Evolutionary conservation across 2,329 filamentous ascomycete species (phyloP), one percentile per base, ranked within the genome.

Genomic region (Fusarium sp.): DNA sequence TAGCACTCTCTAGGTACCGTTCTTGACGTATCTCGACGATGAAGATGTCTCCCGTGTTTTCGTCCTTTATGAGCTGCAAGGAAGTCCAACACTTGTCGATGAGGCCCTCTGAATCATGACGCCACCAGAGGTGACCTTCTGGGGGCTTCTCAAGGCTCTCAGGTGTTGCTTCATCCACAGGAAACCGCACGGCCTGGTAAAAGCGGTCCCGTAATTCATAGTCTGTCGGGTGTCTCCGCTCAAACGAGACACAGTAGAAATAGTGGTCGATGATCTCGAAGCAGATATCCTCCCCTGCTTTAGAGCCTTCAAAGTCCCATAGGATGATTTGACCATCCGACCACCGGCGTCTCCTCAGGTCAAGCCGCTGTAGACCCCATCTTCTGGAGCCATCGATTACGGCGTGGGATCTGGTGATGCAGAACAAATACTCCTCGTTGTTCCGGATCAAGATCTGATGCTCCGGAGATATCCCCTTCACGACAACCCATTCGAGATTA

Each of bases 11-110:
- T 0, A 73, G 70, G 8, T 85, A 85, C 90, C 91, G 95, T 80
- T 95, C 93, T 29, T 90, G 91, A 18, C 93, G 87, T 31, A 88
- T 89, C 80, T 95, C 93, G 1, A 94, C 81, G 20, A 94, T 91
- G 62, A 88, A 85, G 1, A 93, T 81, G 14, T 86, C 81, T 2
- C 90, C 89, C 0, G 88, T 91, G 14, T 76, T 76, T 67, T 94
- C 90, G 68, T 94, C 89, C 36, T 84, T 85, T 31, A 89, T 87
- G 1, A 95, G 83, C 5, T 88, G 88, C 4, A 95, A 82, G 68
- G 91, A 89, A 0, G 90, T 92, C 93, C 93, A 95, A 4, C 92
- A 88, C 75, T 95, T 91, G 74, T 95, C 92, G 20, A 95, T 91
- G 0, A 91, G 89, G 0, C 93, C 93, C 79, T 95, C 93, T 29